These are phyloP conservation scores for Purpureocillium lavendulum DNA, from an alignment of 2,329 filamentous ascomycete genomes.

Conservation along the genomic window DNA sequence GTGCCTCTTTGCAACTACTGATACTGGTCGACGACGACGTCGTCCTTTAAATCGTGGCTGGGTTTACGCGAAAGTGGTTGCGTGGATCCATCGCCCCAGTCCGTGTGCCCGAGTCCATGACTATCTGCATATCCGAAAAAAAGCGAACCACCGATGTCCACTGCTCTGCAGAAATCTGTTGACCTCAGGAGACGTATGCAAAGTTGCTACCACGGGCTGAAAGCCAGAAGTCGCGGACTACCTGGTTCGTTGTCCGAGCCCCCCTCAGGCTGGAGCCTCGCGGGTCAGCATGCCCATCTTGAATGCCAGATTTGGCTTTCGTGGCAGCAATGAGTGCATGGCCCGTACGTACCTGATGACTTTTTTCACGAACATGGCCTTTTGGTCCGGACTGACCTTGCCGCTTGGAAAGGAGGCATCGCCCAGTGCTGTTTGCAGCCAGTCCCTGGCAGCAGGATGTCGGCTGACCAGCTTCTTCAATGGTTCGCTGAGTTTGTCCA, in stretches of 20 bases:
- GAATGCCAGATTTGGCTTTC: neutral
- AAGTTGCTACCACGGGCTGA: constrained; percentile 54
- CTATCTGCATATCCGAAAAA: no score
- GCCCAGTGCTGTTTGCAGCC: constrained; percentile 54
- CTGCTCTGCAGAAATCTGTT: no score
- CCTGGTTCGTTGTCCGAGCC: constrained; percentile 52
- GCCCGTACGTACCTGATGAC: constrained; percentile 42
- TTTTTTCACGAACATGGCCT: constrained; percentile 56
- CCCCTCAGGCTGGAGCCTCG: constrained; percentile 56
- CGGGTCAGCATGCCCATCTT: no score
- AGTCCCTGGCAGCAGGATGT: constrained; percentile 46
- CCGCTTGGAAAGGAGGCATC: constrained; percentile 48
- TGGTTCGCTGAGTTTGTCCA: constrained; percentile 63
- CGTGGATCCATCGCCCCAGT: no score
- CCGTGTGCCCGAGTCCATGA: no score
- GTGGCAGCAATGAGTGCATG: neutral
- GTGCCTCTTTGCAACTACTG: no score
- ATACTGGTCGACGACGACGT: no score
- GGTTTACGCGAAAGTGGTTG: no score
- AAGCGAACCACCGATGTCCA: no score
- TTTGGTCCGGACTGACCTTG: constrained; percentile 52
- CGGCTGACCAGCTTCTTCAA: constrained; percentile 58
- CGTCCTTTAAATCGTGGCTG: no score
- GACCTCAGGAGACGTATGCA: constrained; percentile 45
- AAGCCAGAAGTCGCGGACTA: constrained; percentile 68